These are phyloP conservation scores for Kodamaea kakaduensis DNA, from an alignment of 805 yeast genomes.

Conservation along the genomic window DNA sequence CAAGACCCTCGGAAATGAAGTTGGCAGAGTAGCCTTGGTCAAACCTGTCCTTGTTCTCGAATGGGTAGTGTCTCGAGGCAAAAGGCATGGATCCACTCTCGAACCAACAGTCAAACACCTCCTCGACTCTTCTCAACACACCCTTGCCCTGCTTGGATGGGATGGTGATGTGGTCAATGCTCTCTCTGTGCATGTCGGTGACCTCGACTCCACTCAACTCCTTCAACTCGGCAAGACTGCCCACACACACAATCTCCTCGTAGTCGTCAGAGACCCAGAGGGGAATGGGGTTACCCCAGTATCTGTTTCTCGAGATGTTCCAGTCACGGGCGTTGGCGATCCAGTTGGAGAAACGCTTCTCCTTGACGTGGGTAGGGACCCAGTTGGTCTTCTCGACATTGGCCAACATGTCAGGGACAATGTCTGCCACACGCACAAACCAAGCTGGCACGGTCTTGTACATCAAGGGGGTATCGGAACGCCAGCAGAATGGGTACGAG, in stretches of 20 bases:
- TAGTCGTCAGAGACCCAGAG: constrained; percentile 94
- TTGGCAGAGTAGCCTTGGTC: constrained; percentile 86
- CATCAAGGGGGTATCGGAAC: constrained; percentile 96
- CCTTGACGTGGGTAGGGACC: constrained; percentile 91
- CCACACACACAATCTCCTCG: constrained; percentile 89
- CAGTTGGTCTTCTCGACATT: constrained; percentile 85
- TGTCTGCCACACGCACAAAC: constrained; percentile 88
- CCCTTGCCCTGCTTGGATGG: constrained; percentile 93
- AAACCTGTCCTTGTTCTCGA: constrained; percentile 75
- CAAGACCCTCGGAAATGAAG: constrained; percentile 97
- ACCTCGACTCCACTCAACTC: constrained; percentile 82
- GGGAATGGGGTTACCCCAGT: constrained; percentile 99
- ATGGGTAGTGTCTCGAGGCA: constrained; percentile 95
- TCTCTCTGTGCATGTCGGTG: constrained; percentile 91
- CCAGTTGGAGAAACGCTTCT: constrained; percentile 97
- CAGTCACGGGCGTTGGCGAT: constrained; percentile 98
- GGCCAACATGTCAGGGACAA: constrained; percentile 83
- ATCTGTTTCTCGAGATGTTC: constrained; percentile 97
- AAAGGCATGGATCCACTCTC: constrained; percentile 99
- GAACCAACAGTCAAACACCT: constrained; percentile 99
- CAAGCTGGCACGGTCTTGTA: constrained; percentile 98
- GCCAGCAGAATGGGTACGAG: constrained; percentile 99
- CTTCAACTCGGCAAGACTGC: constrained; percentile 83
- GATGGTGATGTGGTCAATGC: constrained; percentile 85
- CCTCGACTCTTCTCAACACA: constrained; percentile 82